phyloP scores from a whole-genome alignment of 805 yeast species.

The Cyberlindnera lachancei region DNA sequence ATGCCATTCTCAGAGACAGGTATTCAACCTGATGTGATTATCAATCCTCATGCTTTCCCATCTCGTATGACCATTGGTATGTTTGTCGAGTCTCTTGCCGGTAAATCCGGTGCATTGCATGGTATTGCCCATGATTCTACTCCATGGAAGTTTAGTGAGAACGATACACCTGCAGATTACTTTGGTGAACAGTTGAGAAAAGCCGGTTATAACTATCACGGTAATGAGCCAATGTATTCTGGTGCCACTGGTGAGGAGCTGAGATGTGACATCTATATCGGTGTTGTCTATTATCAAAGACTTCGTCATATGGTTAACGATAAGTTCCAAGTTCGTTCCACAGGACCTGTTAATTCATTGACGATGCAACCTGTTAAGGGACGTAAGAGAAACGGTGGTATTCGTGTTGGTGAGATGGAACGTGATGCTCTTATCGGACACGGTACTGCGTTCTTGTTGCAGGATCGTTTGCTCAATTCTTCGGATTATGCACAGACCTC shows the following conservation, averaged over 20 bases:
- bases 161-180: slow-evolving; percentile 93
- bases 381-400: slow-evolving; percentile 98
- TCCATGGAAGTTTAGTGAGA: slow-evolving; percentile 90
- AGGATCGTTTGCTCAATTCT: slow-evolving; percentile 90
- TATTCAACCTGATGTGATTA: slow-evolving; percentile 94
- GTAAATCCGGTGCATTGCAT: slow-evolving; percentile 96
- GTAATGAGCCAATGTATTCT: slow-evolving; percentile 98
- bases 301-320: slow-evolving; percentile 99
- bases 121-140: slow-evolving; percentile 97
- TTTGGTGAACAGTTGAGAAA: slow-evolving; percentile 85
- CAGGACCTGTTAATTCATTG: slow-evolving; percentile 94
- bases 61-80: slow-evolving; percentile 99
- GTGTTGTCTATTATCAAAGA: slow-evolving; percentile 96
- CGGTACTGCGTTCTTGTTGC: slow-evolving; percentile 91
- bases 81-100: slow-evolving; percentile 98
- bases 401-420: slow-evolving; percentile 99
- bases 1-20: slow-evolving; percentile 97
- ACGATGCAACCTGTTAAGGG: slow-evolving; percentile 99
- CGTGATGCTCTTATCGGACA: slow-evolving; percentile 98
- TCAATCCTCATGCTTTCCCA: slow-evolving; percentile 99
- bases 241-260: slow-evolving; percentile 98
- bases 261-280: slow-evolving; percentile 91
- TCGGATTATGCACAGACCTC: slow-evolving; percentile 92
- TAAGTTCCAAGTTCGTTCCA: slow-evolving; percentile 97
- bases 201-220: slow-evolving; percentile 96